Evolutionary conservation across 2,329 filamentous ascomycete species (phyloP), one percentile per base, ranked within the genome.

Genomic region (Colletotrichum acutatum): DNA sequence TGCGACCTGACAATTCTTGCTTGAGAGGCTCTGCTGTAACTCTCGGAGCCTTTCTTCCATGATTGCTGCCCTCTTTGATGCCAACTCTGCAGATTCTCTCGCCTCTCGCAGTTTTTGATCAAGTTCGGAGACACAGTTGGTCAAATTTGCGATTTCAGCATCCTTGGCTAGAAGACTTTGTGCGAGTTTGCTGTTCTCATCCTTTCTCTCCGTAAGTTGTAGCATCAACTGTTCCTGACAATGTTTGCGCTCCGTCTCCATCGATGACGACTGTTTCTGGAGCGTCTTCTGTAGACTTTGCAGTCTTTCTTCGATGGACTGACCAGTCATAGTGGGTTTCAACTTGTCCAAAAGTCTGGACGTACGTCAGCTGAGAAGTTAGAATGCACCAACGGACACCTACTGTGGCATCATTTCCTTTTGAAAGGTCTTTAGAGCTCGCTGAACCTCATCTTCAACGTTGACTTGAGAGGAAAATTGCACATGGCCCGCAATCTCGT

Each of bases 151-250:
- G 2, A 58, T 14, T n/a, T 71, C 66, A 3, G 5, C 24, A 22
- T 71, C 49, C 46, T 61, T 73, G 4, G 61, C 28, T 1, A 66
- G 28, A 3, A 73, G 60, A 28, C 32, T 24, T 12, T 74, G 58
- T 52, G 49, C 30, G 68, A 75, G 34, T 63, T 52, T 49, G 24
- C 64, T 14, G 42, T 16, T 63, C 59, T 57, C 42, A 3, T 65
- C 53, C 12, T 59, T 71, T 26, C 68, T 76, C 34, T 74, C 62
- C 7, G 74, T 71, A 11, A 75, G 64, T 14, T 42, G 46, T 46
- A 57, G 46, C 19, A 70, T 54, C 14, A 59, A 30, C 34, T 64
- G 30, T 22, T 71, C 32, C 24, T 53, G 54, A 19, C 66, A 34
- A 49, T 42, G 9, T 24, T 28, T 37, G 4, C 53, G 61, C 26